Percentiles rank a stretch among this genome's conserved stretches.
phyloP scores from a whole-genome alignment of 1,284 basidiomycete species.

The Microstroma glucosiphilum region DNA sequence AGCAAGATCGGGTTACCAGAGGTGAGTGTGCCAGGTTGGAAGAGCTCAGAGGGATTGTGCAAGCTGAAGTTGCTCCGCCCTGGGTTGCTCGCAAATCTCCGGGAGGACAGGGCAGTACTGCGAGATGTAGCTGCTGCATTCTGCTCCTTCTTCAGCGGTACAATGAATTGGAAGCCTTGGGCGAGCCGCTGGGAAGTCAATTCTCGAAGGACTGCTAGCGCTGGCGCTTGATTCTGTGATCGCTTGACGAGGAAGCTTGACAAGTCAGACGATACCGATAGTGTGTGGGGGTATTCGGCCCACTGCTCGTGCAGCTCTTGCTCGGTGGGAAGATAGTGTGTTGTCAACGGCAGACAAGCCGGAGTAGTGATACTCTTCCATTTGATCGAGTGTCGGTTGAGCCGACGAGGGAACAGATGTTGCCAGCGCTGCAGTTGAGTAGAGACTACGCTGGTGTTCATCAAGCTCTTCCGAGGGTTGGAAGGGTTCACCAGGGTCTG shows the following conservation, averaged over 20 bases:
- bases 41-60: conserved; percentile 44
- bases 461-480: conserved; percentile 38
- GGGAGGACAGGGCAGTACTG: background rate
- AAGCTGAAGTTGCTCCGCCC: conserved; percentile 20
- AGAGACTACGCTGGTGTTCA: background rate
- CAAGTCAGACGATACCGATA: conserved; percentile 43
- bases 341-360: conserved; percentile 78
- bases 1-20: conserved; percentile 67
- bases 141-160: conserved; percentile 13
- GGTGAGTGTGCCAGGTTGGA: conserved; percentile 45
- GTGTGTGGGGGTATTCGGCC: conserved; percentile 48
- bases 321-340: conserved; percentile 57
- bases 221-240: conserved; percentile 63
- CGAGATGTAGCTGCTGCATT: background rate
- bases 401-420: conserved; percentile 70
- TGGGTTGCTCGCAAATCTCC: background rate
- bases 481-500: conserved; percentile 47
- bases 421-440: conserved; percentile 59
- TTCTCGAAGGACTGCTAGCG: conserved; percentile 70
- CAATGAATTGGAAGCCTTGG: conserved; percentile 93
- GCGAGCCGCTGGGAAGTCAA: conserved; percentile 86
- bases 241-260: conserved; percentile 45
- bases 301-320: conserved; percentile 40
- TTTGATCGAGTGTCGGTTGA: conserved; percentile 81
- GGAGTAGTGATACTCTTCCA: conserved; percentile 69